A percentile compares a stretch with the other conserved stretches of the same genome.
phyloP scores from a whole-genome alignment of 176 grass and related monocot species.

The Cocos nucifera region DNA sequence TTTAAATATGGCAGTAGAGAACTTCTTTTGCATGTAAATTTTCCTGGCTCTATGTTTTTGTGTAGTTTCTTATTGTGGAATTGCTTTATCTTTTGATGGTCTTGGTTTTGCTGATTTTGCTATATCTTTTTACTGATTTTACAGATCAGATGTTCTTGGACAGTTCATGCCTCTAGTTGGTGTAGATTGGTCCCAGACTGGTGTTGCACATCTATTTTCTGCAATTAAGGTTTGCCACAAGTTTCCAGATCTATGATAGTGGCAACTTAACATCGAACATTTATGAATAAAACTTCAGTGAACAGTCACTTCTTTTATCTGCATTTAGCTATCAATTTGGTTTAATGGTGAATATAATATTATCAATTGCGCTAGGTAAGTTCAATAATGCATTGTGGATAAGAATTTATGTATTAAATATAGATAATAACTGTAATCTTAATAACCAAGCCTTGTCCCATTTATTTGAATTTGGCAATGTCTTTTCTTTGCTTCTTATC shows the following conservation, averaged over 20 bases:
- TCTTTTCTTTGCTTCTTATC: not conserved
- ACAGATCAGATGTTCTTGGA: constrained; percentile 94
- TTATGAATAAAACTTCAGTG: too few relatives aligned
- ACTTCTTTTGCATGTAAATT: too few relatives aligned
- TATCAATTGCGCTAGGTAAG: too few relatives aligned
- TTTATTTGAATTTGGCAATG: constrained; percentile 3
- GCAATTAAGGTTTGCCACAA: constrained; percentile 63
- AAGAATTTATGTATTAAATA: too few relatives aligned
- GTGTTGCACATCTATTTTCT: constrained; percentile 97
- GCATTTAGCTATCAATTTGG: not conserved
- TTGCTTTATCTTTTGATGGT: not conserved
- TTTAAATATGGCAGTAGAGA: too few relatives aligned
- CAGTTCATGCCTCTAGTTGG: constrained; percentile 97
- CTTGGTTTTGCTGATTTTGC: constrained; percentile 6
- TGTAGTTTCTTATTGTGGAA: not conserved
- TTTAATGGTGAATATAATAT: too few relatives aligned
- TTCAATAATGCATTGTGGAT: too few relatives aligned
- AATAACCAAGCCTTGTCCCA: not conserved
- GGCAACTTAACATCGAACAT: too few relatives aligned
- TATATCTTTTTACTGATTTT: constrained; percentile 20
- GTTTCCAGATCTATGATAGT: too few relatives aligned
- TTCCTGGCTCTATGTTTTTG: too few relatives aligned
- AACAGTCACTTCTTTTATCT: not conserved
- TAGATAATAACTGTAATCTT: too few relatives aligned
- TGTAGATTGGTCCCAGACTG: constrained; percentile 97